Evolutionary conservation across 345 rosid genomes (phyloP).

Genomic region (Zanthoxylum bungeanum): DNA sequence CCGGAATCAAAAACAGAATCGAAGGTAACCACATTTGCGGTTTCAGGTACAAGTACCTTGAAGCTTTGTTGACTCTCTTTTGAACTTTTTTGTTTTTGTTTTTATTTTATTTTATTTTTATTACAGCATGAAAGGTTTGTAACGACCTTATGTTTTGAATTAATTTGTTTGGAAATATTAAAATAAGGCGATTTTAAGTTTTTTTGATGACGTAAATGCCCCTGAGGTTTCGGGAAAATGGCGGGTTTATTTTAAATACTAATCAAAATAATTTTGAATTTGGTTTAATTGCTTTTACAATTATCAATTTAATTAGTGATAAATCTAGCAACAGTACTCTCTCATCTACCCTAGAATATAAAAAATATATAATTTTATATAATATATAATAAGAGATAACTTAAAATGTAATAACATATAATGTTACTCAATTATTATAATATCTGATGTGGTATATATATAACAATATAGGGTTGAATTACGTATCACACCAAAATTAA

Average conservation of each 20-base stretch:
- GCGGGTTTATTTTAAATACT: not conserved
- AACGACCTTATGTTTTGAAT: constrained; percentile 55
- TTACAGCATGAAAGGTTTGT: constrained; percentile 26
- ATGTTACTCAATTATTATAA: too few species aligned
- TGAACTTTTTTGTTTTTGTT: not conserved
- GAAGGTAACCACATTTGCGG: constrained; percentile 27
- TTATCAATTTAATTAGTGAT: not conserved
- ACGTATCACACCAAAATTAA: too few species aligned
- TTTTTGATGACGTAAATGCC: constrained; percentile 6
- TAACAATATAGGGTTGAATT: too few species aligned
- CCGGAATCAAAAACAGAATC: constrained; percentile 4
- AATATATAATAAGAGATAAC: too few species aligned
- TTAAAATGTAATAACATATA: too few species aligned
- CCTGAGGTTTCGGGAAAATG: not conserved
- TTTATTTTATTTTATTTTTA: constrained; percentile 14
- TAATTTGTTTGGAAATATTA: not conserved
- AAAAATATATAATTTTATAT: too few species aligned
- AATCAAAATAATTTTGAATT: not conserved
- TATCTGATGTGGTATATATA: too few species aligned
- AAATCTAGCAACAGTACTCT: not conserved
- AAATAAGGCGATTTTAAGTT: not conserved
- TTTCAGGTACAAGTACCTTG: constrained; percentile 22
- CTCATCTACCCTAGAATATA: too few species aligned
- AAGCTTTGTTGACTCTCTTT: constrained; percentile 8
- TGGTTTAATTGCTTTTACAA: not conserved